Evolutionary conservation across 2,329 filamentous ascomycete genomes (phyloP).

Genomic region (Penicillium sp.): DNA sequence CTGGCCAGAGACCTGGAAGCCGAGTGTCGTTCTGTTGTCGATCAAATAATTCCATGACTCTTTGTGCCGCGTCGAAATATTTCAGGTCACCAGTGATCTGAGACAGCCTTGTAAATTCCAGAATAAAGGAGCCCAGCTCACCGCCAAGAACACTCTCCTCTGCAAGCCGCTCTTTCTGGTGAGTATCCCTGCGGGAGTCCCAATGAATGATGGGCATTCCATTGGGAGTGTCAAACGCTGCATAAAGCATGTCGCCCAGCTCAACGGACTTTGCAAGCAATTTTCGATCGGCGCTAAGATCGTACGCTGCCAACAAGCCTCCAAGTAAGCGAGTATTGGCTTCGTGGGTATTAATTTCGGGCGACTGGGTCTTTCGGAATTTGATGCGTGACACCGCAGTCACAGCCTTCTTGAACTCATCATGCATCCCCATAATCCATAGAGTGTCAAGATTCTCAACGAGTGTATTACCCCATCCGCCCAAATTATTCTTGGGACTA

Average conservation of each 20-base stretch:
- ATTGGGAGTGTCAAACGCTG: constrained; percentile 83
- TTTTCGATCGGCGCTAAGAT: constrained; percentile 70
- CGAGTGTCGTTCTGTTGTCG: constrained; percentile 35
- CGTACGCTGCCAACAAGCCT: constrained; percentile 77
- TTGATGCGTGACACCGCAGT: constrained; percentile 67
- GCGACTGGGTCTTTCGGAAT: constrained; percentile 67
- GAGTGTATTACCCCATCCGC: constrained; percentile 82
- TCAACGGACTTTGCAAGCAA: constrained; percentile 74
- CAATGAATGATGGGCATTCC: constrained; percentile 71
- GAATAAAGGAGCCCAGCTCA: constrained; percentile 41
- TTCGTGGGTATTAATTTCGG: constrained; percentile 78
- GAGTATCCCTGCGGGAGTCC: constrained; percentile 28
- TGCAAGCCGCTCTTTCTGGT: constrained; percentile 26
- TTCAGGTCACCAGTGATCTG: constrained; percentile 40
- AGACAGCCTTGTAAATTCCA: constrained; percentile 44
- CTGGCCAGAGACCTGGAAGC: constrained; percentile 44
- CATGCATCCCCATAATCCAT: constrained; percentile 75
- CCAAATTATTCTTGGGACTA: constrained; percentile 70
- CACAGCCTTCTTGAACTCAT: constrained; percentile 74
- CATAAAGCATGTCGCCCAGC: constrained; percentile 73
- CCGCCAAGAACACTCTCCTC: constrained; percentile 29
- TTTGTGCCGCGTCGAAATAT: constrained; percentile 41
- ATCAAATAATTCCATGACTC: constrained; percentile 37
- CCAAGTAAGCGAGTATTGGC: constrained; percentile 85
- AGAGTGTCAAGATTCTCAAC: constrained; percentile 78